Evolutionary conservation across 2,329 filamentous ascomycete genomes (phyloP), one percentile per base, ranked within the genome.

Genomic region (Colletotrichum chlorophyti): DNA sequence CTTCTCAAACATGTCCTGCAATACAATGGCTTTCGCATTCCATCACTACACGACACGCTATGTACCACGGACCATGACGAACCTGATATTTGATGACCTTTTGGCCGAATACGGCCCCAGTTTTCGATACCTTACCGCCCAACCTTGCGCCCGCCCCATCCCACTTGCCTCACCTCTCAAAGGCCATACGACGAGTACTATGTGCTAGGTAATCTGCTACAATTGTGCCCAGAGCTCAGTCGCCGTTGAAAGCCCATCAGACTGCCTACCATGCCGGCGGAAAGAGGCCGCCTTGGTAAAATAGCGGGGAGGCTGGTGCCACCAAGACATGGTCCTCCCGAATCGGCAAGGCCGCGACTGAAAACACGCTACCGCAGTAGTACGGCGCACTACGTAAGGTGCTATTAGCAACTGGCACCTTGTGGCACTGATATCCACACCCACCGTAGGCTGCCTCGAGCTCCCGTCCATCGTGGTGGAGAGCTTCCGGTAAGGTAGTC

Each of bases 261-360:
- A n/a, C n/a, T n/a, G n/a, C n/a, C n/a, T n/a, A 26, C 31, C 38
- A 21, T 47, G 21, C 10, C 31, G 31, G 38, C 24, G 26, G 37
- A 57, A 57, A 53, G 54, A 59, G 43, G 55, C 51, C 51, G 51
- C 51, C 55, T 47, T 43, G 40, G 19, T 17, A 49, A 23, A 29
- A 6, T 43, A 11, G 19, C n/a, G 40, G 14, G 15, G 37, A 29
- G 23, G 35, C 42, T 21, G 29, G 19, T 27, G n/a, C 38, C 27
- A 27, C 45, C 29, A 40, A 50, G 26, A 47, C 27, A 41, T 15
- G 41, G 32, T 11, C 24, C 27, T 42, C 41, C n/a, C 37, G 6
- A 54, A 32, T 37, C 42, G 50, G 50, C 55, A 35, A 42, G 35
- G 42, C 55, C 42, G 41, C 42, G 24, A 31, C 12, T 23, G 24